Evolutionary conservation across 2,329 filamentous ascomycete species (phyloP).

Genomic region (Rosellinia necatrix): DNA sequence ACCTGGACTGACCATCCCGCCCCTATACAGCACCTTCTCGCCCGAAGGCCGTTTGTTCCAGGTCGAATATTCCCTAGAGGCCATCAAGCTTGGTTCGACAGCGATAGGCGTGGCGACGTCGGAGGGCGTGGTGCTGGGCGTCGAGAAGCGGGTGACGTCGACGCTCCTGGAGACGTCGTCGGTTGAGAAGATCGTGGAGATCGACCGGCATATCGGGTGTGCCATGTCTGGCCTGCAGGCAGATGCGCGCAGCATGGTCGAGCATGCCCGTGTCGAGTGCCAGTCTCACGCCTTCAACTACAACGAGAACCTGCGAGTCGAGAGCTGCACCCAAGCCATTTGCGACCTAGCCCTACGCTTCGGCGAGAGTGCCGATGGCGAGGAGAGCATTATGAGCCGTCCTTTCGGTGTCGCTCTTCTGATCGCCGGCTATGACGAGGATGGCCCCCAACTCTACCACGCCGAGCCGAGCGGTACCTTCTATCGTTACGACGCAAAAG

Average conservation of each 20-base stretch:
- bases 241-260: conserved; percentile 95
- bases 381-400: conserved; percentile 98
- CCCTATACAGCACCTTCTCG: conserved; percentile 83
- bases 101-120: conserved; percentile 97
- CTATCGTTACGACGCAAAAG: conserved; percentile 98
- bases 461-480: conserved; percentile 98
- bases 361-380: conserved; percentile 94
- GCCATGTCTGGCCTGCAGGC: conserved; percentile 98
- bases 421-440: conserved; percentile 96
- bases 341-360: conserved; percentile 96
- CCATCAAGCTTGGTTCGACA: conserved; percentile 98
- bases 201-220: conserved; percentile 97
- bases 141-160: conserved; percentile 98
- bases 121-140: conserved; percentile 92
- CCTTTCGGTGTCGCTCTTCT: conserved; percentile 96
- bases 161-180: conserved; percentile 96
- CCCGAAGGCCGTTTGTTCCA: conserved; percentile 99
- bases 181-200: conserved; percentile 99
- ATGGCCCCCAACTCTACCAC: conserved; percentile 95
- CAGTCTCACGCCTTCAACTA: conserved; percentile 99
- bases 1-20: conserved; percentile 15
- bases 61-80: conserved; percentile 99
- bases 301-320: conserved; percentile 90
- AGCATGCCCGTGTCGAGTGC: conserved; percentile 96
- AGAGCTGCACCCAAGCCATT: conserved; percentile 98